A percentile compares a stretch with the other conserved stretches of the same genome.
phyloP scores from a whole-genome alignment of 305 asterid species.

The Fraxinus velutina region DNA sequence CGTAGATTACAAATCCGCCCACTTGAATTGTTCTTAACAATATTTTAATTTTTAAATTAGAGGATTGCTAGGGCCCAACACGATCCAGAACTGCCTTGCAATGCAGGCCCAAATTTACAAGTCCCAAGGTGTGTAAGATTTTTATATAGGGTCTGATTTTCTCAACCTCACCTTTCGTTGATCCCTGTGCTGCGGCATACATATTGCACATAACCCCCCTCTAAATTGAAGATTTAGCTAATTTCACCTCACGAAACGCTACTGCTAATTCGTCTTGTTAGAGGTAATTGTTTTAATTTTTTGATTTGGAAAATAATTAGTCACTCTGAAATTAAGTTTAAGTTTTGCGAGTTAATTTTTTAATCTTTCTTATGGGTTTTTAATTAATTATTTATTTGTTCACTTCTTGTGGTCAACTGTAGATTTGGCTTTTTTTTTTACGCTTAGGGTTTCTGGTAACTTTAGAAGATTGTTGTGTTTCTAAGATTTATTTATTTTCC shows the following conservation, averaged over 20 bases:
- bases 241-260: background rate
- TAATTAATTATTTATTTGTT: background rate
- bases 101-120: background rate
- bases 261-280: background rate
- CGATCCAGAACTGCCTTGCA: background rate
- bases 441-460: constrained; percentile 6
- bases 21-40: no score
- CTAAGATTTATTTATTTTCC: background rate
- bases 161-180: background rate
- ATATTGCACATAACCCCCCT: background rate
- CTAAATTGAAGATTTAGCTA: background rate
- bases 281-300: background rate
- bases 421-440: constrained; percentile 17
- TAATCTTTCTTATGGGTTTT: background rate
- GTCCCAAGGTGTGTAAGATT: background rate
- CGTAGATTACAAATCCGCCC: no score
- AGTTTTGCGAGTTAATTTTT: background rate
- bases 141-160: background rate
- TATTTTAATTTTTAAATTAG: background rate
- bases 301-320: background rate
- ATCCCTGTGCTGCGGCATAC: background rate
- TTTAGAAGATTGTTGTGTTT: constrained; percentile 5
- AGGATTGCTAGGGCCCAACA: background rate
- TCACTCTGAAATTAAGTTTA: background rate
- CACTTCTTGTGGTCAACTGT: background rate